Evolutionary conservation across 768 basidiomycete genomes (phyloP), one percentile per base, ranked within the genome.

Genomic region (Phylloporus sp.): DNA sequence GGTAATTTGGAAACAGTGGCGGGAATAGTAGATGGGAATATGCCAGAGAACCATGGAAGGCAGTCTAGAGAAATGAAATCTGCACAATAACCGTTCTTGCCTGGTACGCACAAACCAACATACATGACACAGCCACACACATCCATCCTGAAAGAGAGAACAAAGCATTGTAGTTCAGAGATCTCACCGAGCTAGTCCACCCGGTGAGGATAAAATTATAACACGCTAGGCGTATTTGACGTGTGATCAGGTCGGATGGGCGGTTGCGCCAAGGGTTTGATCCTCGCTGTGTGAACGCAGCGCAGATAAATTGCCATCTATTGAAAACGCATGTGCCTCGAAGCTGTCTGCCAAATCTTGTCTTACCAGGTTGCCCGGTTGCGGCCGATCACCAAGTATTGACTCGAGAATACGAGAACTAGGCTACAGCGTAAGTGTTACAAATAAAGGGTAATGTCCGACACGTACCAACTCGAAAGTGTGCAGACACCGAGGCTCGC

Each of bases 1-100:
- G 46, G 34, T 52, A 41, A n/a, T 45, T 34, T 38, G 34, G 46
- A 34, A 27, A 27, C 34, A n/a, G 27, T 31, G 32, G 43, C 31
- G 18, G 20, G 32, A 42, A 17, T n/a, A n/a, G 34, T 23, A 6
- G 17, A 38, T 33, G 22, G 40, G 27, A 45, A 11, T 40, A 24
- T n/a, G 20, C 23, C 15, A 22, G 31, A 26, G 33, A 40, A 17
- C 3, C 31, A 22, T 29, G 26, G 15, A 6, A 8, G 15, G 10
- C 14, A 29, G 13, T 36, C 14, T 15, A n/a, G 18, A 11, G 21
- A 39, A 37, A 23, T 14, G 26, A 18, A n/a, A 36, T 22, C 33
- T 18, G 22, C 17, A 15, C 22, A 34, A 47, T 29, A 9, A 41
- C 32, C 21, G 7, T 20, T 31, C 22, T n/a, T n/a, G n/a, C n/a